Evolutionary conservation across 257 asterid genomes (phyloP).

Genomic region (Cinchona pubescens): DNA sequence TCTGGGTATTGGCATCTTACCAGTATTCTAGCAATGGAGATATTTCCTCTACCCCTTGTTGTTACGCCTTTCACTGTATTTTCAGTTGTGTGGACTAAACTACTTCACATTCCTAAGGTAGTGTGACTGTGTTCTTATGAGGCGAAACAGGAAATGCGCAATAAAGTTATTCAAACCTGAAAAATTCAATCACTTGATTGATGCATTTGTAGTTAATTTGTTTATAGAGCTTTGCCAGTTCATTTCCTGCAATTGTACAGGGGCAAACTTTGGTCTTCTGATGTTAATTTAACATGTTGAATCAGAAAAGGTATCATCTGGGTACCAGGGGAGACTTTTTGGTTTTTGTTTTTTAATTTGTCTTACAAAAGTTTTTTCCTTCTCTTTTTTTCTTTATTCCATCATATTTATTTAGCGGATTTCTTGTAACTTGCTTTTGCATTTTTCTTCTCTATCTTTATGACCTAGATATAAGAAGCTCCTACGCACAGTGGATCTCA

Average conservation of each 20-base stretch:
- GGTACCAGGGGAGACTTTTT: constrained; percentile 43
- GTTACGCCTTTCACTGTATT: constrained; percentile 29
- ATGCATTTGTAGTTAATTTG: constrained; percentile 40
- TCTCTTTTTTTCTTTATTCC: constrained; percentile 4
- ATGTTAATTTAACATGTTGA: constrained; percentile 65
- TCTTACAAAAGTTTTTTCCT: constrained; percentile 13
- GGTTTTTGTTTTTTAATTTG: constrained; percentile 21
- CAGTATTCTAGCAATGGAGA: constrained; percentile 29
- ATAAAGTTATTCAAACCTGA: constrained; percentile 2
- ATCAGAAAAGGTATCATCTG: constrained; percentile 66
- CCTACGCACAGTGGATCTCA: constrained; percentile 80
- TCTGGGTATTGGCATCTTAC: constrained; percentile 26
- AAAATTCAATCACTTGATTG: constrained; percentile 19
- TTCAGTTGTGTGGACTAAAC: constrained; percentile 12
- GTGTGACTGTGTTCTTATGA: background rate
- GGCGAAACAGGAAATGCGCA: constrained; percentile 2
- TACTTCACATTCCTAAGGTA: constrained; percentile 5
- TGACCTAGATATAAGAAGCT: constrained; percentile 93
- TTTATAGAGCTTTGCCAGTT: constrained; percentile 45
- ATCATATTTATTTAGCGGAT: constrained; percentile 18
- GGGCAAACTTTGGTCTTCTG: constrained; percentile 62
- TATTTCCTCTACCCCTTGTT: constrained; percentile 27
- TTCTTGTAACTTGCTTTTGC: constrained; percentile 43
- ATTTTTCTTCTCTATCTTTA: constrained; percentile 34
- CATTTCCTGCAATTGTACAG: constrained; percentile 57